Conservation (phyloP, 164 flowering plant species). For the Malania oleifera region DNA sequence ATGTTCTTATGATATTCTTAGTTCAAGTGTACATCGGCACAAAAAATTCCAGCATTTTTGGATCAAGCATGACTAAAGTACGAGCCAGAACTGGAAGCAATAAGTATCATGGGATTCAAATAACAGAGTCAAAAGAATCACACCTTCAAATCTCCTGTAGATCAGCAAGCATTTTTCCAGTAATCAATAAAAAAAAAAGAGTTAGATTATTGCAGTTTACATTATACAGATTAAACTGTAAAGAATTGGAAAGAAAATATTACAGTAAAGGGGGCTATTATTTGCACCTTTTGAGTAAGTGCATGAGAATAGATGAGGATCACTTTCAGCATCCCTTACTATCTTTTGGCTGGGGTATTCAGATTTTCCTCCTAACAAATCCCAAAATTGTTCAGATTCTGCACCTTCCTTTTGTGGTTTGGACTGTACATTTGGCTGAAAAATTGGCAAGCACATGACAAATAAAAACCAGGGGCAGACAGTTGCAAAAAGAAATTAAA, state of each 20-base stretch:
- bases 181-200: not conserved
- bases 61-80: constrained; percentile 1
- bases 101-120: not conserved
- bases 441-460: constrained; percentile 6
- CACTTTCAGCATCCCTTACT: constrained; percentile 64
- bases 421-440: constrained; percentile 84
- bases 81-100: not conserved
- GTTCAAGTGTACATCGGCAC: not conserved
- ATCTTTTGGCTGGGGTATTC: constrained; percentile 88
- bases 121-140: constrained; percentile 10
- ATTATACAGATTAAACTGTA: not conserved
- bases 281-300: constrained; percentile 57
- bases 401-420: constrained; percentile 86
- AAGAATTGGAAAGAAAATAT: not conserved
- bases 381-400: constrained; percentile 92
- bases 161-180: constrained; percentile 16
- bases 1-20: not conserved
- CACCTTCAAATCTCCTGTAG: constrained; percentile 86
- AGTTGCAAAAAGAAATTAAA: not conserved
- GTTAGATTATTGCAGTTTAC: constrained; percentile 6
- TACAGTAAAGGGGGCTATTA: not conserved
- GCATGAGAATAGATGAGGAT: constrained; percentile 90
- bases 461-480: constrained; percentile 1
- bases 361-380: constrained; percentile 77
- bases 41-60: not conserved